Evolutionary conservation across 2,329 filamentous ascomycete genomes (phyloP).

Genomic region (Aureobasidium subglaciale): DNA sequence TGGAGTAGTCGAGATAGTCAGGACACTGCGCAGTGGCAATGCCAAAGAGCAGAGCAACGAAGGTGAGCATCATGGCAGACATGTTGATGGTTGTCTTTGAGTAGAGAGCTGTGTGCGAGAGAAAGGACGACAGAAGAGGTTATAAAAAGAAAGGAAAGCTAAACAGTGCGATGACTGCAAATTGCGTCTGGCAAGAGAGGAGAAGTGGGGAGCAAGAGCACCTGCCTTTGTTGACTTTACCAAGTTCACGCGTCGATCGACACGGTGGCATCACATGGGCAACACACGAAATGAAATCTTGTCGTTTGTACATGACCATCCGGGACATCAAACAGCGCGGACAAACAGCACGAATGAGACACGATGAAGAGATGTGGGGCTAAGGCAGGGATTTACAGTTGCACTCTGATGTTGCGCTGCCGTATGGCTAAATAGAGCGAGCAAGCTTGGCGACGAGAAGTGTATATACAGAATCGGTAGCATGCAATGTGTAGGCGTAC

Average conservation of each 20-base stretch:
- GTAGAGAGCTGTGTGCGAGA: too few species aligned
- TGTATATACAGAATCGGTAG: background rate
- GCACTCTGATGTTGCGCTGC: slow-evolving; percentile 10
- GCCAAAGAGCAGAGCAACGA: background rate
- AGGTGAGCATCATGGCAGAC: background rate
- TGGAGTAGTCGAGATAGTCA: slow-evolving; percentile 38
- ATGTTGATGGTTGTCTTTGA: background rate
- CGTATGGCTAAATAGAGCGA: background rate
- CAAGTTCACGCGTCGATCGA: background rate
- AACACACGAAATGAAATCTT: background rate
- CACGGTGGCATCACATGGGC: background rate
- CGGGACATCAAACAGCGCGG: background rate
- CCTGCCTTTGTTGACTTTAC: background rate
- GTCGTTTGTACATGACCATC: background rate
- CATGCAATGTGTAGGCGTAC: background rate
- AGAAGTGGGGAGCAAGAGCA: background rate
- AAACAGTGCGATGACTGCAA: background rate
- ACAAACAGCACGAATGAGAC: slow-evolving; percentile 11
- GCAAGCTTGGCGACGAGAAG: background rate
- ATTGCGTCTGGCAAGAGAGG: background rate
- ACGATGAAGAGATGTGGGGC: background rate
- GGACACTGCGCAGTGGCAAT: slow-evolving; percentile 31
- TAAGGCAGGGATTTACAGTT: slow-evolving; percentile 7
- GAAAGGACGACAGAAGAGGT: background rate
- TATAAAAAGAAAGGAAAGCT: background rate